Evolutionary conservation across 2,329 filamentous ascomycete genomes (phyloP).

Genomic region (Alternaria gaisen): DNA sequence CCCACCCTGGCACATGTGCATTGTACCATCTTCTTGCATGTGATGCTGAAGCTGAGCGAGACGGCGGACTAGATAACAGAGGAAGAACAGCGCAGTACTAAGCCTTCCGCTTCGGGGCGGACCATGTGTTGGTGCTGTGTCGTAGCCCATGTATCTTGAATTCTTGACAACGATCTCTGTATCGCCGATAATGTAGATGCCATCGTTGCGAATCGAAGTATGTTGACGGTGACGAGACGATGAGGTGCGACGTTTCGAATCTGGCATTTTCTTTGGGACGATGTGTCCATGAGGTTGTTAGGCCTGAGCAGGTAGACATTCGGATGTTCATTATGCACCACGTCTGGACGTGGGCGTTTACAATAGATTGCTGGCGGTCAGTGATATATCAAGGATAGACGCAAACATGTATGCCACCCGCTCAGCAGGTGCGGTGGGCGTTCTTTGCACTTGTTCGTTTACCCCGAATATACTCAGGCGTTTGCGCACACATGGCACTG

Average conservation of each 20-base stretch:
- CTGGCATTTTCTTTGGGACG: background rate
- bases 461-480: background rate
- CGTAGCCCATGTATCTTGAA: background rate
- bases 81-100: too few relatives aligned
- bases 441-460: background rate
- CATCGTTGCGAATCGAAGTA: background rate
- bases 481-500: background rate
- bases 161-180: background rate
- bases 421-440: background rate
- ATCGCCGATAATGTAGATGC: background rate
- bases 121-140: background rate
- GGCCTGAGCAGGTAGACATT: background rate
- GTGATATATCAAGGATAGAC: background rate
- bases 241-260: background rate
- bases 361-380: background rate
- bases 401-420: background rate
- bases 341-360: too few relatives aligned
- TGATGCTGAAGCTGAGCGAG: too few relatives aligned
- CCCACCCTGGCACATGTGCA: too few relatives aligned
- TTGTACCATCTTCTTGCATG: too few relatives aligned
- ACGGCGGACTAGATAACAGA: too few relatives aligned
- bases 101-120: background rate
- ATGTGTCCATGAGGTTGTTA: background rate
- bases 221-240: background rate
- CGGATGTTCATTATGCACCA: background rate